A percentile compares a stretch with the other conserved stretches of the same genome.
These are phyloP conservation scores for Gryganskiella cystojenkinii DNA, from an alignment of 192 early-diverging fungal genomes.

Conservation along the genomic window DNA sequence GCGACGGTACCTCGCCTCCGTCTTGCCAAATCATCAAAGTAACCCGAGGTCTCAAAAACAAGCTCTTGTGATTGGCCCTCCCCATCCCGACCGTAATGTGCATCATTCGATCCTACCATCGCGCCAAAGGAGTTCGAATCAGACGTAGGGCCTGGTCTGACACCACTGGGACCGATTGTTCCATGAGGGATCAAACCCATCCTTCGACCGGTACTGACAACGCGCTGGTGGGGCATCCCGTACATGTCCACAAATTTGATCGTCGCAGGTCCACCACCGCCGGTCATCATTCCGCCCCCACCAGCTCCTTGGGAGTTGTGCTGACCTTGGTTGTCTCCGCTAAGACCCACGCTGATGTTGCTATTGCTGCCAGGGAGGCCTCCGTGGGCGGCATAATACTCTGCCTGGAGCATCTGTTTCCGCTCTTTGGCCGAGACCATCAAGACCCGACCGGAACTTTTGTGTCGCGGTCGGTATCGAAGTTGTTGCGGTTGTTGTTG, in stretches of 20 bases:
- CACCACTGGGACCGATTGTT: too few species aligned
- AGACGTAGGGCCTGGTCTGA: too few species aligned
- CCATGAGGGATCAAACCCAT: neutral
- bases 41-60: too few species aligned
- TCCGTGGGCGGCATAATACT: slow-evolving; percentile 32
- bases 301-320: neutral
- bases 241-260: slow-evolving; percentile 22
- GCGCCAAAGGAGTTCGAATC: too few species aligned
- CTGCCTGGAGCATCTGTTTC: slow-evolving; percentile 39
- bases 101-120: too few species aligned
- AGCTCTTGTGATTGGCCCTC: too few species aligned
- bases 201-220: neutral
- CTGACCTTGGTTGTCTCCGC: neutral
- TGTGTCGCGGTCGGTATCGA: neutral
- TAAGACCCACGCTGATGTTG: neutral
- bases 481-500: slow-evolving; percentile 14
- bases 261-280: neutral
- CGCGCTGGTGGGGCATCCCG: slow-evolving; percentile 5
- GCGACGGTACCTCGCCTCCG: too few species aligned
- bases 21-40: too few species aligned
- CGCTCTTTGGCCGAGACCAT: slow-evolving; percentile 27
- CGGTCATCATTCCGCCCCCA: neutral
- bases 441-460: slow-evolving; percentile 6
- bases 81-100: too few species aligned
- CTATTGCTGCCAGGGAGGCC: neutral